Conservation (phyloP, 2,329 filamentous ascomycete genomes). For the Trematosphaeria pertusa region DNA sequence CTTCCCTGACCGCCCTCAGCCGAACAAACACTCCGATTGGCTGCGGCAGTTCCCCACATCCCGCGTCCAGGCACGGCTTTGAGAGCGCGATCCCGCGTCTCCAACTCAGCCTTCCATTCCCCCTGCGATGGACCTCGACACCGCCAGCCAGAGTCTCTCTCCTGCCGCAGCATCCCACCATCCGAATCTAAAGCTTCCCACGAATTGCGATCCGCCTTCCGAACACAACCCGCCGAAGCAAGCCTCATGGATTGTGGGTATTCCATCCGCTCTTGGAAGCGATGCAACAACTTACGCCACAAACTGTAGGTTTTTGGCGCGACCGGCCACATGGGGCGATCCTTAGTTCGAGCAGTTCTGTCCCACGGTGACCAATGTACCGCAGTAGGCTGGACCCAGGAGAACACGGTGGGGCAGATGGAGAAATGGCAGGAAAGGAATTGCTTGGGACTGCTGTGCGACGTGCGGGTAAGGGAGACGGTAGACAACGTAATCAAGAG, state of each 20-base stretch:
- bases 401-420: slow-evolving; percentile 77
- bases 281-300: slow-evolving; percentile 10
- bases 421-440: slow-evolving; percentile 69
- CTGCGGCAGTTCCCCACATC: slow-evolving; percentile 23
- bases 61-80: slow-evolving; percentile 29
- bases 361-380: slow-evolving; percentile 82
- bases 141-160: slow-evolving; percentile 45
- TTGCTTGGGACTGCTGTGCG: slow-evolving; percentile 83
- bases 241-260: slow-evolving; percentile 85
- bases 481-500: slow-evolving; percentile 74
- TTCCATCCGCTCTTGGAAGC: slow-evolving; percentile 4
- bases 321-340: slow-evolving; percentile 96
- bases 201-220: slow-evolving; percentile 84
- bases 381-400: slow-evolving; percentile 82
- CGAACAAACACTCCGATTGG: slow-evolving; percentile 46
- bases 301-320: slow-evolving; percentile 77
- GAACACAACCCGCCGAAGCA: slow-evolving; percentile 73
- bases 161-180: slow-evolving; percentile 42
- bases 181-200: slow-evolving; percentile 69
- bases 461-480: slow-evolving; percentile 82
- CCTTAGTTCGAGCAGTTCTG: slow-evolving; percentile 82
- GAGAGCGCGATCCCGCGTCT: slow-evolving; percentile 8
- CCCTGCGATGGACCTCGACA: slow-evolving; percentile 44
- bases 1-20: slow-evolving; percentile 6
- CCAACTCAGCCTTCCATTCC: slow-evolving; percentile 6